Percentiles rank a stretch among this genome's conserved stretches.
phyloP scores from a whole-genome alignment of 805 yeast species.

The Spathaspora sp. region DNA sequence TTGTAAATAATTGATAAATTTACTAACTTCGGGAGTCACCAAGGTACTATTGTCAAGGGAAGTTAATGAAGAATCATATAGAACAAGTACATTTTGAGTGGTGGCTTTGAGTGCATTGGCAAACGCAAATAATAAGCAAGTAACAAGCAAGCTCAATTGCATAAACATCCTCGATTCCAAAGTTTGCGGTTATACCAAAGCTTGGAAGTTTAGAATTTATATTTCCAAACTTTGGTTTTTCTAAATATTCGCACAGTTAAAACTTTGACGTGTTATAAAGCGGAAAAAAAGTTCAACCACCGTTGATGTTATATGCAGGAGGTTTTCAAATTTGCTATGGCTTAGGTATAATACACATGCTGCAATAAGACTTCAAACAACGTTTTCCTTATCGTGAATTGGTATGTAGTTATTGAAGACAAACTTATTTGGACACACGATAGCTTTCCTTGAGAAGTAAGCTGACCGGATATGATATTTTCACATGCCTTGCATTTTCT shows the following conservation, averaged over 20 bases:
- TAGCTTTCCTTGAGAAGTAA: too few relatives aligned
- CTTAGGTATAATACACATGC: too few relatives aligned
- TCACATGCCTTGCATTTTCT: too few relatives aligned
- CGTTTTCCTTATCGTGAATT: too few relatives aligned
- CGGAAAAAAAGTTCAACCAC: not conserved
- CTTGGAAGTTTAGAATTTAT: not conserved
- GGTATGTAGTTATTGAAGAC: too few relatives aligned
- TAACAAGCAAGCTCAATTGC: slow-evolving; percentile 2
- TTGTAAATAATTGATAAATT: slow-evolving; percentile 21
- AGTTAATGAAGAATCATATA: slow-evolving; percentile 27
- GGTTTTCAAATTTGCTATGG: too few relatives aligned
- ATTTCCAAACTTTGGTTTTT: not conserved
- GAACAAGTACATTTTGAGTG: slow-evolving; percentile 23
- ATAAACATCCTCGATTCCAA: not conserved
- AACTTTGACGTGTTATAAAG: not conserved
- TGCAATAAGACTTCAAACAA: too few relatives aligned
- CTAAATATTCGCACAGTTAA: too few relatives aligned
- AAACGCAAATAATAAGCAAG: slow-evolving; percentile 8
- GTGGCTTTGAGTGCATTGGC: slow-evolving; percentile 7
- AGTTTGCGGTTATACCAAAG: not conserved
- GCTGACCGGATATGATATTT: too few relatives aligned
- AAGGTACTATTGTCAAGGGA: slow-evolving; percentile 14
- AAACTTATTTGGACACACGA: not conserved
- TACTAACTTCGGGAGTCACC: slow-evolving; percentile 14
- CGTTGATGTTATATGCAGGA: not conserved